Conservation (phyloP, 2,329 filamentous ascomycete species). For the Fusarium algeriense region DNA sequence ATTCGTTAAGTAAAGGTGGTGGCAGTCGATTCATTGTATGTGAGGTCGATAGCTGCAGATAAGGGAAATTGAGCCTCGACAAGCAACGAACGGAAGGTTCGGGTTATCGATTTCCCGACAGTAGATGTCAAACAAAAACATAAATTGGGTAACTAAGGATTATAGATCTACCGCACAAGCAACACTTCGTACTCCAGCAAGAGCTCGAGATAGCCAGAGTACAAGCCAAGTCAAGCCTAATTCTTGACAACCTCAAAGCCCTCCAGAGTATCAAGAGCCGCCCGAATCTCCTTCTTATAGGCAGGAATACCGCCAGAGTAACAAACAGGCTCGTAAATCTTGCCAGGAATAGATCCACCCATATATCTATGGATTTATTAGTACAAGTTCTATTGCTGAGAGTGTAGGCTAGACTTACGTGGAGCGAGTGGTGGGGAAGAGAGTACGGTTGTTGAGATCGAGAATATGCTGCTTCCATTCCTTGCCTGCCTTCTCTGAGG, state of each 20-base stretch:
- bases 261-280: constrained; percentile 35
- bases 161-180: not conserved
- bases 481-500: constrained; percentile 58
- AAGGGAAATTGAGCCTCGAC: too few species aligned
- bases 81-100: too few species aligned
- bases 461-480: constrained; percentile 64
- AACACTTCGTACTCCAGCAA: not conserved
- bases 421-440: constrained; percentile 61
- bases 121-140: not conserved
- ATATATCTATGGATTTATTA: constrained; percentile 61
- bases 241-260: constrained; percentile 42
- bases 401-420: constrained; percentile 3
- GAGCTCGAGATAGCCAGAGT: not conserved
- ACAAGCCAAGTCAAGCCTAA: not conserved
- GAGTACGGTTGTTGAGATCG: constrained; percentile 58
- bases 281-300: constrained; percentile 48
- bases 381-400: not conserved
- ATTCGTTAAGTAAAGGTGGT: too few species aligned
- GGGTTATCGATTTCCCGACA: too few species aligned
- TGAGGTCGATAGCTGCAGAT: too few species aligned
- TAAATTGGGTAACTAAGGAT: not conserved
- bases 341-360: constrained; percentile 67
- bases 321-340: constrained; percentile 64
- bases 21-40: too few species aligned
- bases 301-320: constrained; percentile 58